Evolutionary conservation across 1,139 yeast genomes (phyloP), one percentile per base, ranked within the genome.

Genomic region (Debaryomyces singareniensis): DNA sequence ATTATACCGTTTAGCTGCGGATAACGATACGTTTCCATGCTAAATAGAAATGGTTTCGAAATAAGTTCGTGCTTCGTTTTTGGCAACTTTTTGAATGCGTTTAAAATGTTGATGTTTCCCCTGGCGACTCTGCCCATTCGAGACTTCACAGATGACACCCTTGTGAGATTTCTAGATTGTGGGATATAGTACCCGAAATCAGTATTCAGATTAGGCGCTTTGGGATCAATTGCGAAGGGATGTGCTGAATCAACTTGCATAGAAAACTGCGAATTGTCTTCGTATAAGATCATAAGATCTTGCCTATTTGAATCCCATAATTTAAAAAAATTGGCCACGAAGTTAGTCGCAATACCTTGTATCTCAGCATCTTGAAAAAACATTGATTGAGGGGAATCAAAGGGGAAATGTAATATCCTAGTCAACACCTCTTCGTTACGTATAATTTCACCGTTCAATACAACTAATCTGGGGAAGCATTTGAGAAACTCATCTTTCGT

Each of bases 351-450:
- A 29, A 85, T 60, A 29, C 65, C 63, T 38, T 80, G 85, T 25
- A 86, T 67, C 25, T 78, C 85, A n/a, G 68, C 70, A 45, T 78
- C 85, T 54, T 83, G 95, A 54, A 87, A 89, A 52, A 89, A 91
- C 69, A 66, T 66, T 9, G 65, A 48, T 36, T 54, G 57, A 4
- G 63, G 58, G 12, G 47, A 33, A 5, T 46, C 58, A 47, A 81
- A 77, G 25, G 76, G 96, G 40, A 70, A 68, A n/a, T 67, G 61
- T 38, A 72, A 67, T 27, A 78, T 70, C 11, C 55, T 39, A 10
- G 63, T 63, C 26, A 89, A 51, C 29, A 71, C 75, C 32, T 59
- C 57, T 53, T 83, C 93, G 55, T 85, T 85, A 43, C 96, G 68
- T 25, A 91, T 71, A 4, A 77, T 55, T 34, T 76, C 77, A 14